Percentiles rank a stretch among this genome's conserved stretches.
Evolutionary conservation across 2,329 filamentous ascomycete species (phyloP).

Genomic region (Lachnellula cervina): DNA sequence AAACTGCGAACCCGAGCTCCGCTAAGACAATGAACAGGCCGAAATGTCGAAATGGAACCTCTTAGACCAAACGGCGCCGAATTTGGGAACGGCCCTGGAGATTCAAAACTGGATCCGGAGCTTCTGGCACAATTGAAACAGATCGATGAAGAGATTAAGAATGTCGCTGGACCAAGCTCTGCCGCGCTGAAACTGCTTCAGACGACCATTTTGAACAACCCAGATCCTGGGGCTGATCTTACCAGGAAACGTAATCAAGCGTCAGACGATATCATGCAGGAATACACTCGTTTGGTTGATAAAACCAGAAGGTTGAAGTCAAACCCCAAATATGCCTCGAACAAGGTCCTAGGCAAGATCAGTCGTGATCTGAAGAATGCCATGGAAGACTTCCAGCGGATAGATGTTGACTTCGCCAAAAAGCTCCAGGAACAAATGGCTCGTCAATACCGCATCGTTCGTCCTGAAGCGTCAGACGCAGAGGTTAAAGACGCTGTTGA

Average conservation of each 20-base stretch:
- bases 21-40: conserved; percentile 16
- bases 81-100: conserved; percentile 37
- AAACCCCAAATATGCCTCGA: conserved; percentile 66
- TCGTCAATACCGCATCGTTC: conserved; percentile 85
- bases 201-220: conserved; percentile 65
- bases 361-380: conserved; percentile 75
- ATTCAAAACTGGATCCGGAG: conserved; percentile 57
- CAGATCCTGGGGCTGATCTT: conserved; percentile 59
- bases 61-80: conserved; percentile 37
- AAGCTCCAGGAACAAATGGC: conserved; percentile 78
- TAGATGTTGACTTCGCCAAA: conserved; percentile 76
- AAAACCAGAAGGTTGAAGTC: conserved; percentile 80
- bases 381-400: conserved; percentile 74
- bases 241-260: conserved; percentile 68
- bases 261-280: conserved; percentile 73
- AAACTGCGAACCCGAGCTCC: background rate
- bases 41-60: conserved; percentile 65
- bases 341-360: conserved; percentile 72
- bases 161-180: conserved; percentile 63
- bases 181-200: conserved; percentile 61
- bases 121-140: conserved; percentile 72
- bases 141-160: conserved; percentile 71
- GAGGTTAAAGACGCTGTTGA: conserved; percentile 77
- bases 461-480: conserved; percentile 70
- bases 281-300: conserved; percentile 74